Base-by-base conservation (phyloP, 2,329 filamentous ascomycete genomes). In the Neonectria sp. region DNA sequence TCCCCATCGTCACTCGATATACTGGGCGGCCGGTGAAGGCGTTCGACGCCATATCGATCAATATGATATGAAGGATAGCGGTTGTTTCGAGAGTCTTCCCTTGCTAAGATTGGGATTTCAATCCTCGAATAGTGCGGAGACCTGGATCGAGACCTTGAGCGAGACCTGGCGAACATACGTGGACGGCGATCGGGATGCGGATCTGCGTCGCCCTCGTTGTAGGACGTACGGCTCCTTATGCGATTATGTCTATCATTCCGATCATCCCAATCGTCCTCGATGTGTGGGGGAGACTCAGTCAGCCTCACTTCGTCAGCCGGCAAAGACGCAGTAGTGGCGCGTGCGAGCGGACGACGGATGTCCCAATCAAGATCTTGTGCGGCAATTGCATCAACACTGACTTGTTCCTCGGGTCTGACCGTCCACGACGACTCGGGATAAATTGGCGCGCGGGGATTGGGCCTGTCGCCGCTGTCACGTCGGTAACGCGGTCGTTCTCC, bases 1-100 rank as follows among this genome's bases (percentile, higher is more conserved):
- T 79, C 76, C 58, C 72, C 69, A 15, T 79, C 77, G 27, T 78
- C 75, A n/a, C 65, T 69, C 4, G 71, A 71, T 49, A 69, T 52
- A 29, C 72, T 72, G 6, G 49, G 55, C 15, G 46, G 69, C 21
- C 62, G 67, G 21, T 49, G 55, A 21, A 53, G 60, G 24, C 24
- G 29, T 52, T 63, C 60, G 9, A 60, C 67, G 13, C 55, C 53
- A 13, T 72, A 58, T 31, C 58, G 59, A 33, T 53, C 63, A 49
- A 24, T 33, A 8, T 29, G 43, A 11, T 58, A 58, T n/a, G 58
- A 48, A 17, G 63, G 58, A 31, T 49, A 25, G 11, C 21, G 43
- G 43, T 60, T 40, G 15, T 61, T 56, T 8, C 43, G 59, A 56
- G 56, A 62, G 21, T 60, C 37, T 49, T 60, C 62, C 56, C 55